Evolutionary conservation across 164 flowering plant species (phyloP), one percentile per base, ranked within the genome.

Genomic region (Tetracentron sinense): DNA sequence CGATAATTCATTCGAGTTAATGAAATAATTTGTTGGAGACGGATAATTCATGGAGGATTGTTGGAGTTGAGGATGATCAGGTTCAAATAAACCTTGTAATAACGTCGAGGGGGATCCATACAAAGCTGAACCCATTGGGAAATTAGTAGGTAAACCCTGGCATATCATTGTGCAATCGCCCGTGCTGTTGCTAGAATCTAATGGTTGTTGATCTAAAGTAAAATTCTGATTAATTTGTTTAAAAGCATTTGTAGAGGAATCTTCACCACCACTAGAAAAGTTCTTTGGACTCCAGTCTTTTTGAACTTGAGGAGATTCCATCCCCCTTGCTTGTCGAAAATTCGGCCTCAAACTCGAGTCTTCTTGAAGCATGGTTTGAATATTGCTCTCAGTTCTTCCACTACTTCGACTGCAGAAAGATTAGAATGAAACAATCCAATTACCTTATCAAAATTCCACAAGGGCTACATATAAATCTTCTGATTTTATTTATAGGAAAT

Each of bases 31-130:
- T 8, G 65, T 14, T 0, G 69, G 58, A 42, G 76, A 69, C 0
- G 77, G 33, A 54, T 70, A 63, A 67, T 70, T 77, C 61, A 65
- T 56, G 0, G 72, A 4, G 22, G 75, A 47, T 22, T 69, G 79
- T 56, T 72, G 76, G 26, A 59, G 58, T 7, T 73, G 82, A 55
- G 53, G 64, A n/a, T n/a, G n/a, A 17, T 76, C 75, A 16, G 80
- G 69, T 25, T 75, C 78, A 21, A 78, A 65, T 19, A 80, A 52
- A 17, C 84, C 82, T 69, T 81, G 86, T 4, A 82, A 28, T 26
- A 77, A 27, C 7, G 75, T 53, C 17, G 87, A 62, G 48, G 77
- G 72, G 52, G 54, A 74, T 11, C 84, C 85, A 60, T 78, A 82
- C 1, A 72, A 60, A 11, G 71, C 29, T 0, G 82, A 70, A 65